Base-by-base conservation (phyloP, 2,329 filamentous ascomycete species). In the Colletotrichum sp. region DNA sequence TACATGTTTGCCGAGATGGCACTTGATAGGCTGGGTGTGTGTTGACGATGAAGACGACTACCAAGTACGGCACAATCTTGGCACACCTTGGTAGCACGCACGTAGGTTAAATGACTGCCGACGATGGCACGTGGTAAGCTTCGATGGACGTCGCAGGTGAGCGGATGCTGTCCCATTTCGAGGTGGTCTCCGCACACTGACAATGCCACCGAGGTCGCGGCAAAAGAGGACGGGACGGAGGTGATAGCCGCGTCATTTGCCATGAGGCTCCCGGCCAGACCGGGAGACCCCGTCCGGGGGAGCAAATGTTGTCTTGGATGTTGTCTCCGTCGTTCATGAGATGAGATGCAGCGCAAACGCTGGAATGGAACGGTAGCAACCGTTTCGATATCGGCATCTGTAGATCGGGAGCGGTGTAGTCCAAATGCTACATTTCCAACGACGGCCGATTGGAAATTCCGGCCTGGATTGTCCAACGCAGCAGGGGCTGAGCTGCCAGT, bases 161-260 rank as follows among this genome's bases (percentile, higher is more conserved):
- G 36, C 72, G 68, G 52, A 32, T 26, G 21, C 39, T 49, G 44
- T 36, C 21, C 28, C 55, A 18, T 26, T 44, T 72, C 39, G 68
- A 75, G 57, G 72, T 44, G 52, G 72, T 72, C 72, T 60, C 55
- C 55, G 72, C 8, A 52, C 26, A 16, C 32, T 68, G 68, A 21
- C 16, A n/a, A n/a, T n/a, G 32, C 28, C 24, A 60, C 60, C 24
- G 67, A 44, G 62, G 63, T 55, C 30, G 68, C 55, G 63, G 62
- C 15, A 67, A 55, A 28, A 15, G 16, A 52, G 26, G 12, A 15
- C 32, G 18, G 12, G 18, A 65, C 24, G 32, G 55, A 28, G 15
- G n/a, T 34, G 28, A 72, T 72, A 75, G 72, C 72, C 72, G 72
- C 72, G 63, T 68, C 69, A 59, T 34, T 67, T 24, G 36, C 68